phyloP scores from a whole-genome alignment of 1,139 yeast genomes.

The Zygotorulaspora mrakii region DNA sequence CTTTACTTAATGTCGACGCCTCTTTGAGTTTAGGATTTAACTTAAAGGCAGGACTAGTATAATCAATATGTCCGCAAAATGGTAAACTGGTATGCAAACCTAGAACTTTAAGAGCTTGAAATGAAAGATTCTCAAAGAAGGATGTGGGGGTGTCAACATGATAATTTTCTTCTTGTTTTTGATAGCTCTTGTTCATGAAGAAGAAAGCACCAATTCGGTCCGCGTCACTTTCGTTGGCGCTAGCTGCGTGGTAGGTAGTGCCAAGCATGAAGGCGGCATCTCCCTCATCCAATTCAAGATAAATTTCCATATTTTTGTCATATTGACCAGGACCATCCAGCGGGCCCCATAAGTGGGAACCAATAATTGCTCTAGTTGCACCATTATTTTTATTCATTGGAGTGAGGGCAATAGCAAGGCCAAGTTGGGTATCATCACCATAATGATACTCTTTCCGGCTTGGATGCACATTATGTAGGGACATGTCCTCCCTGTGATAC shows the following conservation, averaged over 20 bases:
- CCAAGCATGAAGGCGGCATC: slow-evolving; percentile 37
- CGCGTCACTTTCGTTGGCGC: slow-evolving; percentile 32
- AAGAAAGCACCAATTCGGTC: slow-evolving; percentile 36
- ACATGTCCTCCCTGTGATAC: slow-evolving; percentile 33
- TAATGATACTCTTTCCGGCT: slow-evolving; percentile 24
- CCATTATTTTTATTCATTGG: slow-evolving; percentile 31
- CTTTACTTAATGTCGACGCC: slow-evolving; percentile 4
- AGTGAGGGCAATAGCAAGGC: slow-evolving; percentile 27
- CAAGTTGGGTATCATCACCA: slow-evolving; percentile 30
- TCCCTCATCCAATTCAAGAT: slow-evolving; percentile 35
- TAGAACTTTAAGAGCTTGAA: slow-evolving; percentile 10
- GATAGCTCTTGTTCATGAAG: slow-evolving; percentile 17
- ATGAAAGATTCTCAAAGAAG: slow-evolving; percentile 7
- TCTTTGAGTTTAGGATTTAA: slow-evolving; percentile 13
- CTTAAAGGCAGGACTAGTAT: slow-evolving; percentile 15
- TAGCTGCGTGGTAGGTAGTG: slow-evolving; percentile 35
- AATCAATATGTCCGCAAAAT: slow-evolving; percentile 16
- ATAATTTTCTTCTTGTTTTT: slow-evolving; percentile 15
- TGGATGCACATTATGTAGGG: slow-evolving; percentile 32
- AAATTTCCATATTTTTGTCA: slow-evolving; percentile 38
- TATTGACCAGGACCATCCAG: slow-evolving; percentile 29
- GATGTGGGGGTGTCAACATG: slow-evolving; percentile 10
- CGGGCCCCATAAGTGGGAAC: slow-evolving; percentile 35
- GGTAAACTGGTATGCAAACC: slow-evolving; percentile 15
- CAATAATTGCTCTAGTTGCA: slow-evolving; percentile 34